Conservation (phyloP, 441 rosid genomes). For the Gossypium aridum region DNA sequence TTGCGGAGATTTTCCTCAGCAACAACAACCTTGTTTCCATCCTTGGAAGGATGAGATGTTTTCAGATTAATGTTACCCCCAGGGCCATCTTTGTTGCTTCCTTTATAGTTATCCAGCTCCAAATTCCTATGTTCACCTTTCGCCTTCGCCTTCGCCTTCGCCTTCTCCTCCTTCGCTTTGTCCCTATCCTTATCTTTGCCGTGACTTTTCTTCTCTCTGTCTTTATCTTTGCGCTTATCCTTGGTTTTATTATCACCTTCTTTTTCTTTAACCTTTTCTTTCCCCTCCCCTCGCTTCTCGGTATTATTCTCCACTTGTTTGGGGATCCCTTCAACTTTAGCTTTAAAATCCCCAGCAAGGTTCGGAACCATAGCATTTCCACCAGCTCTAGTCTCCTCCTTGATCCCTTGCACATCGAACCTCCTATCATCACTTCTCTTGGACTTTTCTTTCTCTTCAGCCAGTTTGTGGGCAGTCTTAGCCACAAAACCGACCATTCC, state of each 20-base stretch:
- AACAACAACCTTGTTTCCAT: slow-evolving; percentile 17
- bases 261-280: slow-evolving; percentile 27
- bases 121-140: slow-evolving; percentile 21
- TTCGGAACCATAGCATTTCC: slow-evolving; percentile 20
- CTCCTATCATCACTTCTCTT: slow-evolving; percentile 19
- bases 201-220: slow-evolving; percentile 20
- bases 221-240: slow-evolving; percentile 25
- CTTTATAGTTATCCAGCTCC: slow-evolving; percentile 30
- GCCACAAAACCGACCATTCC: slow-evolving; percentile 20
- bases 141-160: slow-evolving; percentile 14
- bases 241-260: slow-evolving; percentile 19
- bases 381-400: slow-evolving; percentile 18
- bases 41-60: slow-evolving; percentile 20
- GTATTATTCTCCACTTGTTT: slow-evolving; percentile 16
- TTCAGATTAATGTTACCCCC: slow-evolving; percentile 16
- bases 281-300: slow-evolving; percentile 23
- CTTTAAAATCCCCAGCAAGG: slow-evolving; percentile 12
- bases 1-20: slow-evolving; percentile 27
- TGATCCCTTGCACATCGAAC: slow-evolving; percentile 20
- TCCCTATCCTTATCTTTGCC: slow-evolving; percentile 22
- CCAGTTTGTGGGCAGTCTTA: slow-evolving; percentile 15
- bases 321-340: slow-evolving; percentile 18
- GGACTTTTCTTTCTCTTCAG: slow-evolving; percentile 25
- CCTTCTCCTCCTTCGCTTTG: slow-evolving; percentile 21
- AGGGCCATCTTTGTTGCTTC: slow-evolving; percentile 25